Evolutionary conservation across 306 rosid species (phyloP).

Genomic region (Ochetophila trinervis): DNA sequence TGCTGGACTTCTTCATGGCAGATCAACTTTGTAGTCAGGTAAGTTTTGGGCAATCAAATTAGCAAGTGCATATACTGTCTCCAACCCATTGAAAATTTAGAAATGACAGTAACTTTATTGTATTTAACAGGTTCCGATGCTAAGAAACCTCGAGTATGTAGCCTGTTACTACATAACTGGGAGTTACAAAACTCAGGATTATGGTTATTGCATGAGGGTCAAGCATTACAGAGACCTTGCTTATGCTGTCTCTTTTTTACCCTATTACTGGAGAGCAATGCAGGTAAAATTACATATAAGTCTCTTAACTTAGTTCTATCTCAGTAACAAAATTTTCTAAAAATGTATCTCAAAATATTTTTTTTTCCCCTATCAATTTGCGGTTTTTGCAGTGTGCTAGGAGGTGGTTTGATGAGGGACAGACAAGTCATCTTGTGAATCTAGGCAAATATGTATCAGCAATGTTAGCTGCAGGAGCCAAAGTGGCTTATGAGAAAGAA

Average conservation of each 20-base stretch:
- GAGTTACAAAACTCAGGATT: conserved; percentile 91
- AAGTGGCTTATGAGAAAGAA: conserved; percentile 93
- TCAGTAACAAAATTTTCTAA: too few species aligned
- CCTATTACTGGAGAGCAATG: conserved; percentile 99
- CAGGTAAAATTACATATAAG: conserved; percentile 47
- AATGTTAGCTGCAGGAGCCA: conserved; percentile 98
- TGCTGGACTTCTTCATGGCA: conserved; percentile 99
- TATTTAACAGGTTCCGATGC: conserved; percentile 74
- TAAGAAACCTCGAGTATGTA: conserved; percentile 78
- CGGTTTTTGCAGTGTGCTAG: conserved; percentile 71
- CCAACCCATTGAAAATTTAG: not conserved
- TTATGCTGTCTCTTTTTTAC: conserved; percentile 89
- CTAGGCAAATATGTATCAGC: conserved; percentile 97
- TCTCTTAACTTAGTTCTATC: not conserved
- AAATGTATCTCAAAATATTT: not conserved
- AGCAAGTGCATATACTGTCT: not conserved
- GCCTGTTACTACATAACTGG: conserved; percentile 94
- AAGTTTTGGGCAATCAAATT: not conserved
- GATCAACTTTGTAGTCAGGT: conserved; percentile 99
- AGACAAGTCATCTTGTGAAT: conserved; percentile 79
- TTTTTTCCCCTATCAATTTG: not conserved
- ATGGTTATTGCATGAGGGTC: conserved; percentile 74
- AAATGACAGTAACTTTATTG: not conserved
- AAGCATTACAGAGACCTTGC: conserved; percentile 77
- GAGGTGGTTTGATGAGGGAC: conserved; percentile 96